These are phyloP conservation scores for Dryas octopetala DNA, from an alignment of 306 rosid genomes.

Conservation along the genomic window DNA sequence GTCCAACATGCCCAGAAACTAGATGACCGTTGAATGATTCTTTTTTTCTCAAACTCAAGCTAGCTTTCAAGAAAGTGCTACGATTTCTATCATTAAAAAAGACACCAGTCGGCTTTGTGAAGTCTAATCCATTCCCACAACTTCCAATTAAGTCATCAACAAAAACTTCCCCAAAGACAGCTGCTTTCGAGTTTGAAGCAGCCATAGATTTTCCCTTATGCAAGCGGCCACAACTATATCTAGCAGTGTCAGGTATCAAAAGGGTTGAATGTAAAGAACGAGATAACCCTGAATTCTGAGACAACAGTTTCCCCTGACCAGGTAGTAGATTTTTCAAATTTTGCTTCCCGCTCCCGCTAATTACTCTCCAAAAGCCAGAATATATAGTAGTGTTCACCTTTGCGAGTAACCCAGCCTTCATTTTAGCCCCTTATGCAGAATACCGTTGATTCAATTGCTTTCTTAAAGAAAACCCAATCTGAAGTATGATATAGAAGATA, in stretches of 20 bases:
- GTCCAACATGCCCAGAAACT: constrained; percentile 36
- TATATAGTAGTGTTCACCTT: constrained; percentile 53
- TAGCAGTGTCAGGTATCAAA: constrained; percentile 17
- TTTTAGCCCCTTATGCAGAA: constrained; percentile 47
- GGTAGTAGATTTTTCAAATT: constrained; percentile 23
- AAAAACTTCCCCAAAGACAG: constrained; percentile 61
- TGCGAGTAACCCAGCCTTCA: constrained; percentile 55
- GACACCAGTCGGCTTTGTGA: constrained; percentile 50
- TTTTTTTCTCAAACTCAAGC: constrained; percentile 53
- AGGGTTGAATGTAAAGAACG: constrained; percentile 40
- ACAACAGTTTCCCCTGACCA: constrained; percentile 35
- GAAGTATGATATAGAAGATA: constrained; percentile 16
- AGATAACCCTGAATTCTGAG: constrained; percentile 33
- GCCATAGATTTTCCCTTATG: constrained; percentile 51
- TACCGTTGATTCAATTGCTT: constrained; percentile 24
- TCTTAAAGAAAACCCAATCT: constrained; percentile 22
- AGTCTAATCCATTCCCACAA: constrained; percentile 40
- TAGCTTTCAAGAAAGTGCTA: constrained; percentile 40
- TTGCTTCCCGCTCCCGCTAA: constrained; percentile 30
- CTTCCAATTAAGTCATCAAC: constrained; percentile 53
- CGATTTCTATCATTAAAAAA: constrained; percentile 44
- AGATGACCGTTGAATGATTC: constrained; percentile 35
- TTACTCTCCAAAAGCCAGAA: constrained; percentile 39
- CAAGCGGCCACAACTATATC: constrained; percentile 18
- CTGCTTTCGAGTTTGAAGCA: constrained; percentile 53